phyloP scores from a whole-genome alignment of 202 grass and related monocot genomes.

The Cymbopogon flexuosus region DNA sequence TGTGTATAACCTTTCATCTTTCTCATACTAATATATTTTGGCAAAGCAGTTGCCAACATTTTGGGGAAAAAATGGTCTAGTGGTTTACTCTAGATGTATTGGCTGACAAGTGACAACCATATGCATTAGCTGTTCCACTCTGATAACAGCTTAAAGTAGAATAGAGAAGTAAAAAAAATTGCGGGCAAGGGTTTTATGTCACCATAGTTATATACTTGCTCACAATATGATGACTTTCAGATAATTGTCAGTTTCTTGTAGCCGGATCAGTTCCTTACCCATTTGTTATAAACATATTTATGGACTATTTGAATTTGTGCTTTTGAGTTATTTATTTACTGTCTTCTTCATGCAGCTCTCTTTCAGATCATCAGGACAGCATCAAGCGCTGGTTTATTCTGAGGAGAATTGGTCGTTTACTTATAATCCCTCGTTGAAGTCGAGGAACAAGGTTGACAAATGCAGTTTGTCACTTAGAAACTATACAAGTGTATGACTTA shows the following conservation, averaged over 20 bases:
- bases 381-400: slow-evolving; percentile 41
- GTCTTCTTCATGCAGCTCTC: slow-evolving; percentile 48
- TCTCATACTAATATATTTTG: too few relatives aligned
- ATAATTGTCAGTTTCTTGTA: not conserved
- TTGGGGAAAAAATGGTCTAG: not conserved
- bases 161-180: not conserved
- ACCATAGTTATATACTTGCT: not conserved
- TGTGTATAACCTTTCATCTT: too few relatives aligned
- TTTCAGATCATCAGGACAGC: slow-evolving; percentile 89
- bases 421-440: slow-evolving; percentile 6
- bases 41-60: too few relatives aligned
- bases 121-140: slow-evolving; percentile 16
- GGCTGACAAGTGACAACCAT: not conserved
- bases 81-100: slow-evolving; percentile 15
- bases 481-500: slow-evolving; percentile 14
- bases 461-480: slow-evolving; percentile 27
- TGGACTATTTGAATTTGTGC: slow-evolving; percentile 9
- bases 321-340: not conserved
- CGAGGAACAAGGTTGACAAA: slow-evolving; percentile 21
- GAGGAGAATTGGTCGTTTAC: not conserved
- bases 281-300: not conserved
- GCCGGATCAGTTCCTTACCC: not conserved
- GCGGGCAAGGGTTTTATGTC: not conserved
- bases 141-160: not conserved
- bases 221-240: not conserved